These are phyloP conservation scores for Tetraselmis striata DNA, from an alignment of 139 green algal species.

Conservation along the genomic window DNA sequence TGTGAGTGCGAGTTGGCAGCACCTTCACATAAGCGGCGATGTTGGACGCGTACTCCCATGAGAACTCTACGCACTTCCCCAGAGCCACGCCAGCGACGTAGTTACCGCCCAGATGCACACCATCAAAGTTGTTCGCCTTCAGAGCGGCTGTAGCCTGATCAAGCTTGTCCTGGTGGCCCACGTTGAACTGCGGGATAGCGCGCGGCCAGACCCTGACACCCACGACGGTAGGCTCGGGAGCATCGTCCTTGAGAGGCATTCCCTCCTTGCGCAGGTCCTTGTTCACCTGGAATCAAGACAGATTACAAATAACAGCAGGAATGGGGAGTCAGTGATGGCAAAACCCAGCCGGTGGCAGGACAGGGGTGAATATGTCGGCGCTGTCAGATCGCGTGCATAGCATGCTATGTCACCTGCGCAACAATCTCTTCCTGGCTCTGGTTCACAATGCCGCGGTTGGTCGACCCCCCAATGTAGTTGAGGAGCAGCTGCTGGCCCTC, in stretches of 20 bases:
- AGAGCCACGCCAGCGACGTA: constrained; percentile 94
- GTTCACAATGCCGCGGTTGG: constrained; percentile 79
- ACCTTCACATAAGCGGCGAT: constrained; percentile 25
- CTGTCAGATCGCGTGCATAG: too few species aligned
- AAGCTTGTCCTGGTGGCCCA: constrained; percentile 73
- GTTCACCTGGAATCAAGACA: too few species aligned
- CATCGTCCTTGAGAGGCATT: constrained; percentile 88
- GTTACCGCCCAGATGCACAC: constrained; percentile 92
- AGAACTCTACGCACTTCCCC: constrained; percentile 89
- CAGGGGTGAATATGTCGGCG: too few species aligned
- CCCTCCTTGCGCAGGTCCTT: constrained; percentile 72
- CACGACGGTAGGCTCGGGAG: constrained; percentile 64
- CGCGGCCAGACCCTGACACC: constrained; percentile 87
- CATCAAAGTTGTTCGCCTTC: constrained; percentile 49
- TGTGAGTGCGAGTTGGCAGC: too few species aligned
- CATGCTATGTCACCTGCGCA: constrained; percentile 21
- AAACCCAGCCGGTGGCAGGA: too few species aligned
- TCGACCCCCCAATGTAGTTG: constrained; percentile 94
- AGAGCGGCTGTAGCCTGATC: constrained; percentile 50
- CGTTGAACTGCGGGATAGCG: constrained; percentile 98
- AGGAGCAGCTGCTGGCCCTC: constrained; percentile 74
- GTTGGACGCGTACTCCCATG: constrained; percentile 72
- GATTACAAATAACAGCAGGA: too few species aligned
- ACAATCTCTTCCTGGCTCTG: constrained; percentile 62
- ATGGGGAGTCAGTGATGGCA: too few species aligned